These are phyloP conservation scores for Bisporella sp. DNA, from an alignment of 2,329 filamentous ascomycete genomes.

Conservation along the genomic window DNA sequence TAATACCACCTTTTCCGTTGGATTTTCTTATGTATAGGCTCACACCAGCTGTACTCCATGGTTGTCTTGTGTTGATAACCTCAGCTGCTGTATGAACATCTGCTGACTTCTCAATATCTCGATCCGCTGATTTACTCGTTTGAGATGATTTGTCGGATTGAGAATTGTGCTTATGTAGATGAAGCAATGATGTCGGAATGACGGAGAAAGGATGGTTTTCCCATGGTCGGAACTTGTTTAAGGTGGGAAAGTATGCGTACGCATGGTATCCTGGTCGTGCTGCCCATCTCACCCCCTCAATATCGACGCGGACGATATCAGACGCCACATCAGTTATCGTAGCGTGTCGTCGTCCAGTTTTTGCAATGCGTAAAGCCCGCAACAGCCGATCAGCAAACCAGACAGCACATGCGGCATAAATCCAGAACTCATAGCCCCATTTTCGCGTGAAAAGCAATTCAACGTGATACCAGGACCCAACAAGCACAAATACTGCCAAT, in stretches of 20 bases:
- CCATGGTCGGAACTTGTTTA: not conserved
- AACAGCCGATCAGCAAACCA: constrained; percentile 40
- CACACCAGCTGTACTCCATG: not conserved
- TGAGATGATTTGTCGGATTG: no score
- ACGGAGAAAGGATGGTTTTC: no score
- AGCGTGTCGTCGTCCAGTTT: no score
- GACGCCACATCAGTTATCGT: not conserved
- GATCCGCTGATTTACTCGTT: no score
- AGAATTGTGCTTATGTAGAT: no score
- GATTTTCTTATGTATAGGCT: no score
- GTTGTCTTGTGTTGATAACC: not conserved
- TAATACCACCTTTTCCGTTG: no score
- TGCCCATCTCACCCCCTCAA: not conserved
- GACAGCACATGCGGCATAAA: constrained; percentile 34
- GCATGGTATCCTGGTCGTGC: not conserved
- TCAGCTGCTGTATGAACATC: not conserved
- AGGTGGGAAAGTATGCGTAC: not conserved
- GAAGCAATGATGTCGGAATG: no score
- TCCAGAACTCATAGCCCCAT: constrained; percentile 29
- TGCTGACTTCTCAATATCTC: no score
- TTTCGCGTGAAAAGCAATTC: constrained; percentile 18
- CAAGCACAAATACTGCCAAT: not conserved
- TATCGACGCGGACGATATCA: not conserved
- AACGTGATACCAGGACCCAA: constrained; percentile 29
- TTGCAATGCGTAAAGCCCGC: constrained; percentile 31